phyloP scores from a whole-genome alignment of 129 eudicot genomes.

The Flaveria bidentis region DNA sequence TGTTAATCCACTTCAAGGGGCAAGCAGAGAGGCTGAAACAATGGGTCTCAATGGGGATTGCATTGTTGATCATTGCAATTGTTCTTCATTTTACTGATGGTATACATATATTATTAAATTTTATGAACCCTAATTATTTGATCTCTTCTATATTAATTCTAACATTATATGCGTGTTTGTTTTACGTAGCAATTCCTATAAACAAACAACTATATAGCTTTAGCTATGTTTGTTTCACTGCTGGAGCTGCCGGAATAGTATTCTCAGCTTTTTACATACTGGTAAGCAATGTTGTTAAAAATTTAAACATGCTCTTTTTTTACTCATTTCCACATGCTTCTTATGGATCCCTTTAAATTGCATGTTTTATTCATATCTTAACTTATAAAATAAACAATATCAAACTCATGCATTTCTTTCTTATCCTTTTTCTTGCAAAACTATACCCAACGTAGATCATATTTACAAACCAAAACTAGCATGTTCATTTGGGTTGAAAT shows the following conservation, averaged over 20 bases:
- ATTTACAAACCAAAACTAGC: background rate
- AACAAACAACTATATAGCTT: conserved; percentile 90
- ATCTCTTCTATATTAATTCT: background rate
- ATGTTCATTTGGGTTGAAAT: background rate
- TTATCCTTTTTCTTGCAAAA: too few relatives aligned
- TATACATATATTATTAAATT: conserved; percentile 6
- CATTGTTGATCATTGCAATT: conserved; percentile 51
- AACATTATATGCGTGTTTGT: background rate
- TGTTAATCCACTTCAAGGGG: conserved; percentile 79
- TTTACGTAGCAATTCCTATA: conserved; percentile 74
- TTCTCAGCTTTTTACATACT: conserved; percentile 68
- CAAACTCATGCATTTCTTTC: too few relatives aligned
- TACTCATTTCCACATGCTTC: too few relatives aligned
- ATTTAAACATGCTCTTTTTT: background rate
- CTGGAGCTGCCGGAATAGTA: conserved; percentile 86
- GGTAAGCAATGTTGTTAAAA: conserved; percentile 36
- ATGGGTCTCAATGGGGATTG: conserved; percentile 78
- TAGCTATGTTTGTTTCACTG: conserved; percentile 88
- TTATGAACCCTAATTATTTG: background rate
- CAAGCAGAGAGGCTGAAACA: conserved; percentile 93
- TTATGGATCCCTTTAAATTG: too few relatives aligned
- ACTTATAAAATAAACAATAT: too few relatives aligned
- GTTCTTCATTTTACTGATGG: conserved; percentile 91
- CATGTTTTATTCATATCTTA: too few relatives aligned
- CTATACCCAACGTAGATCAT: background rate